Evolutionary conservation across 805 yeast species (phyloP).

Genomic region (Candida germanica): DNA sequence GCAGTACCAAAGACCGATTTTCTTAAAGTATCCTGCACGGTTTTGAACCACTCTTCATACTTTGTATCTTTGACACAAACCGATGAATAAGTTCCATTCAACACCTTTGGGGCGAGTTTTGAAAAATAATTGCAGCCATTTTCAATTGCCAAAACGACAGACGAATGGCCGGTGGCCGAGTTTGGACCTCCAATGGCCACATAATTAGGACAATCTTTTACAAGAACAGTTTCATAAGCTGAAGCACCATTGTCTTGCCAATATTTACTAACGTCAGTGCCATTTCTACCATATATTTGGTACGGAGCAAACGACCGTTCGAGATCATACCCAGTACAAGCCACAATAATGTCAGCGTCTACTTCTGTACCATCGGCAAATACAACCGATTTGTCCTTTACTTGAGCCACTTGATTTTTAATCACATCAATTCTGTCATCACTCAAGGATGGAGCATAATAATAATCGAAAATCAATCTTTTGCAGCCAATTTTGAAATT

Average conservation of each 20-base stretch:
- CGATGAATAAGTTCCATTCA: constrained; percentile 26
- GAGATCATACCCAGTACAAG: constrained; percentile 41
- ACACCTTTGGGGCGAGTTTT: constrained; percentile 22
- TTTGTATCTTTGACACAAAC: constrained; percentile 29
- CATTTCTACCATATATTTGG: constrained; percentile 25
- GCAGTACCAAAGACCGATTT: constrained; percentile 34
- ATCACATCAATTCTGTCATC: constrained; percentile 29
- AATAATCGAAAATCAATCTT: constrained; percentile 36
- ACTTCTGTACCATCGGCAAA: constrained; percentile 25
- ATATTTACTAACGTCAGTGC: constrained; percentile 17
- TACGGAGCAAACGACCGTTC: constrained; percentile 16
- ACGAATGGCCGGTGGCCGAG: constrained; percentile 41
- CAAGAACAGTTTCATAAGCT: constrained; percentile 35
- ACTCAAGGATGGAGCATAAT: constrained; percentile 30
- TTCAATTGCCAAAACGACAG: constrained; percentile 39
- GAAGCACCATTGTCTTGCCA: constrained; percentile 31
- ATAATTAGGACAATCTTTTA: constrained; percentile 33
- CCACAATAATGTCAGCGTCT: constrained; percentile 37
- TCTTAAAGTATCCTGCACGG: constrained; percentile 23
- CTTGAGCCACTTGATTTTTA: constrained; percentile 19
- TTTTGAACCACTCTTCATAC: constrained; percentile 33
- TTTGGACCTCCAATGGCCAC: constrained; percentile 40
- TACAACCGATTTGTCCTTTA: constrained; percentile 28
- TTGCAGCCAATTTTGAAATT: constrained; percentile 42
- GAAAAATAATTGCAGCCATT: constrained; percentile 25